Percentiles rank a stretch among this genome's conserved stretches.
phyloP scores from a whole-genome alignment of 108 stramenopile genomes.

The Asterionellopsis glacialis region DNA sequence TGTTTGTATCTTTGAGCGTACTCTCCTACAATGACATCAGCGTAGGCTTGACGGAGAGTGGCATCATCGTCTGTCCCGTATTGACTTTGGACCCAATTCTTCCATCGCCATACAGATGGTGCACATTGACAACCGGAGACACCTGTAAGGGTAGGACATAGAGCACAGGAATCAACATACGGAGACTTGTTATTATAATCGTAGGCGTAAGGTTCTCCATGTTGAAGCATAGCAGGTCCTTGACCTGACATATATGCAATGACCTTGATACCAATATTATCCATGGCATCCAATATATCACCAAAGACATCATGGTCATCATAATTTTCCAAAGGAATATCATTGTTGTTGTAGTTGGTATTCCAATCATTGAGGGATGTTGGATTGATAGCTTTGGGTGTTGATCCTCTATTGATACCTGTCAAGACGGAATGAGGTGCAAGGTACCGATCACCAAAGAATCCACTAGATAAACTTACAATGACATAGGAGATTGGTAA shows the following conservation, averaged over 20 bases:
- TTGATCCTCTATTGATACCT: background rate
- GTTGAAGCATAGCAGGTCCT: conserved; percentile 7
- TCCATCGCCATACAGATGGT: background rate
- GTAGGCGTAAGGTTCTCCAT: no score
- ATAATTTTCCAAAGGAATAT: no score
- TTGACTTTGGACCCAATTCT: background rate
- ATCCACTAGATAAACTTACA: no score
- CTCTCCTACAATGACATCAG: conserved; percentile 2
- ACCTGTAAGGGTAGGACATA: no score
- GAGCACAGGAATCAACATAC: no score
- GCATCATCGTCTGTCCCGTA: background rate
- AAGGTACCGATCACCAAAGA: background rate
- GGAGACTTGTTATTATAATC: no score
- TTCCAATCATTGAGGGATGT: no score
- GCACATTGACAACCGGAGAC: background rate
- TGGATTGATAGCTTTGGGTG: background rate
- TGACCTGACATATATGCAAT: conserved; percentile 6
- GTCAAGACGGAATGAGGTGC: background rate
- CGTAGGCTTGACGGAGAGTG: background rate
- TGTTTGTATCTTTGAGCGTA: background rate
- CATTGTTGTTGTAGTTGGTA: no score
- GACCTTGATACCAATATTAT: conserved; percentile 1
- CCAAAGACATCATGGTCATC: no score
- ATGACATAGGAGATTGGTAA: no score
- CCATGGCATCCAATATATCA: conserved; percentile 1